These are phyloP conservation scores for Rhizopogon vinicolor DNA, from an alignment of 768 basidiomycete genomes.

Conservation along the genomic window DNA sequence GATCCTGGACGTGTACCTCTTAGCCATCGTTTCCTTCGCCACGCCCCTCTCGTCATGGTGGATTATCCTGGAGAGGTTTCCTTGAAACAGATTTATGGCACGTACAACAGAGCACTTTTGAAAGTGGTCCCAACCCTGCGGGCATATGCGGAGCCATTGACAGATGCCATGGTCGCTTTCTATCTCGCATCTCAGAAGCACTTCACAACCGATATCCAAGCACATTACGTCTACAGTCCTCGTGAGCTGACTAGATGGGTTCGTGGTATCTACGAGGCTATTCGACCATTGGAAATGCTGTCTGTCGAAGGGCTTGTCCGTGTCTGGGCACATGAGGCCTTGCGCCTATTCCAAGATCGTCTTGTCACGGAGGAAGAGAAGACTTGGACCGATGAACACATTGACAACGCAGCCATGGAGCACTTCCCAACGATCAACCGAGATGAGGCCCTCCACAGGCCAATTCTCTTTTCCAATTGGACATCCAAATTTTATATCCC, in stretches of 20 bases:
- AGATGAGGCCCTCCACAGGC: conserved; percentile 81
- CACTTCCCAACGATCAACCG: conserved; percentile 93
- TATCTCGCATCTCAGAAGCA: conserved; percentile 91
- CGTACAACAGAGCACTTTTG: conserved; percentile 92
- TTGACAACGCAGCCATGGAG: conserved; percentile 76
- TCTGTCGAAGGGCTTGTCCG: conserved; percentile 94
- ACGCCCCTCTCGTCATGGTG: conserved; percentile 97
- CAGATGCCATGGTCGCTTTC: conserved; percentile 95
- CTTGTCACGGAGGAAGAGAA: conserved; percentile 91
- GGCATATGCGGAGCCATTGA: conserved; percentile 90
- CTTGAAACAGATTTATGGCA: conserved; percentile 97
- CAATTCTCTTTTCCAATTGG: conserved; percentile 99
- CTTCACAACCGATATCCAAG: conserved; percentile 96
- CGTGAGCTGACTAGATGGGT: conserved; percentile 98
- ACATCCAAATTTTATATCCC: conserved; percentile 96
- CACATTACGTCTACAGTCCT: conserved; percentile 98
- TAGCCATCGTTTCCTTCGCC: conserved; percentile 94
- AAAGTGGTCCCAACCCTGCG: conserved; percentile 94
- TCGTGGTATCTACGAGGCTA: conserved; percentile 95
- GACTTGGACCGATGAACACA: conserved; percentile 90
- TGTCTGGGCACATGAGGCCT: conserved; percentile 96
- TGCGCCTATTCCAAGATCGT: conserved; percentile 97
- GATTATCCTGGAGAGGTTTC: conserved; percentile 98
- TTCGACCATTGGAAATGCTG: conserved; percentile 89
- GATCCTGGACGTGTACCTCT: conserved; percentile 99